These are phyloP conservation scores for Pythium inflatum DNA, from an alignment of 352 stramenopile species.

Conservation along the genomic window DNA sequence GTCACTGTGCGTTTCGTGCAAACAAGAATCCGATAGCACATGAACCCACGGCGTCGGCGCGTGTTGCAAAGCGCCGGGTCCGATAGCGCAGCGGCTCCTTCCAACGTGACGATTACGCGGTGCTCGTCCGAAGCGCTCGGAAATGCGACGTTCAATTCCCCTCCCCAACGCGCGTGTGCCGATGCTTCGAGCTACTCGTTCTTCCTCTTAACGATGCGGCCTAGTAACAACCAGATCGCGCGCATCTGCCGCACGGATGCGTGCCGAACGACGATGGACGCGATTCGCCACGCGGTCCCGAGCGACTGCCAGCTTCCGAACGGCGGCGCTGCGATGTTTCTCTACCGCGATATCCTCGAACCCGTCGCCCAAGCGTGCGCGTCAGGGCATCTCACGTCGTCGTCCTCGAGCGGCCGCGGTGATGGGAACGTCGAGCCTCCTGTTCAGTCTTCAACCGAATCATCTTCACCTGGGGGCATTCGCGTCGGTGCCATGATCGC, in stretches of 20 bases:
- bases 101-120: not conserved
- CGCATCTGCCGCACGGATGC: not conserved
- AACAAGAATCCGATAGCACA: not conserved
- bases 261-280: not conserved
- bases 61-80: not conserved
- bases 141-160: not conserved
- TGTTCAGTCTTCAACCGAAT: not conserved
- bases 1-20: not conserved
- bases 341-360: constrained; percentile 4
- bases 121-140: not conserved
- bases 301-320: constrained; percentile 11
- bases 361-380: not conserved
- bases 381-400: too few relatives aligned
- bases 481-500: not conserved
- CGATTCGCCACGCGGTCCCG: not conserved
- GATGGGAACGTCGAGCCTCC: not conserved
- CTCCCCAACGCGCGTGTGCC: not conserved
- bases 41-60: not conserved
- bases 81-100: not conserved
- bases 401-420: not conserved
- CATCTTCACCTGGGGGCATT: not conserved
- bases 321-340: not conserved
- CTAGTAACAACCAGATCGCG: not conserved
- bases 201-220: not conserved
- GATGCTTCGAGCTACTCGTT: constrained; percentile 3